Evolutionary conservation across 305 asterid species (phyloP).

Genomic region (Salvia sclarea): DNA sequence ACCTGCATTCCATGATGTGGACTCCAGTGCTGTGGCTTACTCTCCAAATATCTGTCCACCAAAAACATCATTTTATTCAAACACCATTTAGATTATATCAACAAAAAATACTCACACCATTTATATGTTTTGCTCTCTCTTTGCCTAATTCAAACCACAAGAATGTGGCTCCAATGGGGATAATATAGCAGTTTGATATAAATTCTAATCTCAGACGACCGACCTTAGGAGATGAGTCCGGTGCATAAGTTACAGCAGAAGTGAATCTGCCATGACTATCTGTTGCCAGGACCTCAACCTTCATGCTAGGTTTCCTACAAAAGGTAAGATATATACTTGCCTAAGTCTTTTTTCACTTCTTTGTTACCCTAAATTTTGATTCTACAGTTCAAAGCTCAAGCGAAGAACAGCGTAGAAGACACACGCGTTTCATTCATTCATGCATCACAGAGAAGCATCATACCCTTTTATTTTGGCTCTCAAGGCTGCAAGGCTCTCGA

Average conservation of each 20-base stretch:
- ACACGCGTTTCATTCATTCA: background rate
- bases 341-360: conserved; percentile 1
- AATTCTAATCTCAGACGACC: background rate
- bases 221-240: conserved; percentile 41
- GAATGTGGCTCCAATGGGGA: too few species aligned
- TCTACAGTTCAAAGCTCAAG: background rate
- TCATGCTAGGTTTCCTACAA: conserved; percentile 47
- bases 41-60: conserved; percentile 53
- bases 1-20: conserved; percentile 57
- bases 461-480: conserved; percentile 56
- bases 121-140: too few species aligned
- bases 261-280: conserved; percentile 37
- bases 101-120: too few species aligned
- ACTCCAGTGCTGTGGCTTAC: conserved; percentile 62
- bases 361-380: background rate
- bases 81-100: background rate
- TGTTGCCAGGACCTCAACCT: conserved; percentile 41
- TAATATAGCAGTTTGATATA: background rate
- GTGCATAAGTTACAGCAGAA: conserved; percentile 32
- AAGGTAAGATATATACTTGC: too few species aligned
- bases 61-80: background rate
- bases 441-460: conserved; percentile 23
- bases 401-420: background rate
- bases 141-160: too few species aligned
- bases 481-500: conserved; percentile 50